Evolutionary conservation across 371 early-diverging fungal species (phyloP).

Genomic region (Zopfochytrium polystomum): DNA sequence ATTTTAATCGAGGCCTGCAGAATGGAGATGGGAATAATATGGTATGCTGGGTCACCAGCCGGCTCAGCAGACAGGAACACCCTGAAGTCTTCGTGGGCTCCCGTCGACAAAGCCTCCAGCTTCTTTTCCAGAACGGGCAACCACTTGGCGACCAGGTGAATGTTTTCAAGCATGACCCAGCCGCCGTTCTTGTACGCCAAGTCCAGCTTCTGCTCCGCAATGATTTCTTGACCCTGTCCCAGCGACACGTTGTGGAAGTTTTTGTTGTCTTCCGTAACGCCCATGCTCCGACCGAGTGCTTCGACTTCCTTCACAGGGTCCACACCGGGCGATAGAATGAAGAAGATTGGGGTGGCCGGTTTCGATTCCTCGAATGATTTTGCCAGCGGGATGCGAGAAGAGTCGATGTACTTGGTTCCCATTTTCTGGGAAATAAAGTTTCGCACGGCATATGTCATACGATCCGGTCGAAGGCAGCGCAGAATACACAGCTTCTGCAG

Average conservation of each 20-base stretch:
- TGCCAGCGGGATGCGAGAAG: constrained; percentile 50
- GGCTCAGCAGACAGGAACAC: constrained; percentile 63
- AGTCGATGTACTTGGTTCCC: constrained; percentile 56
- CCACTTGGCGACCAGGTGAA: constrained; percentile 55
- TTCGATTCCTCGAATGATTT: constrained; percentile 51
- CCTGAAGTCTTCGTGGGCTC: constrained; percentile 52
- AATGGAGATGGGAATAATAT: constrained; percentile 61
- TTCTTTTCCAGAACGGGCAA: constrained; percentile 59
- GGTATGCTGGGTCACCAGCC: constrained; percentile 57
- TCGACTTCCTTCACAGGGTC: constrained; percentile 68
- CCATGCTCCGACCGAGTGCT: constrained; percentile 47
- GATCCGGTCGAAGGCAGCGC: constrained; percentile 58
- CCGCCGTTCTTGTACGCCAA: constrained; percentile 49
- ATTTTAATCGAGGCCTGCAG: constrained; percentile 63
- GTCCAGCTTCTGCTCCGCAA: constrained; percentile 49
- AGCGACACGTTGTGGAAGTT: constrained; percentile 55
- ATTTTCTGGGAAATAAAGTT: constrained; percentile 56
- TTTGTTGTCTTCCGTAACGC: constrained; percentile 52
- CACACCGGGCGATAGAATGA: constrained; percentile 64
- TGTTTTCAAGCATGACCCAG: constrained; percentile 60
- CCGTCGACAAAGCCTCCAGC: constrained; percentile 50
- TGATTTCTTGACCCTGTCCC: constrained; percentile 56
- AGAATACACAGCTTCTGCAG: constrained; percentile 61
- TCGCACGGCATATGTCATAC: constrained; percentile 60
- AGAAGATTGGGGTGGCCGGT: constrained; percentile 60